Percentiles rank a stretch among this genome's conserved stretches.
Evolutionary conservation across 2,329 filamentous ascomycete genomes (phyloP).

Genomic region (Xylaria sp.): DNA sequence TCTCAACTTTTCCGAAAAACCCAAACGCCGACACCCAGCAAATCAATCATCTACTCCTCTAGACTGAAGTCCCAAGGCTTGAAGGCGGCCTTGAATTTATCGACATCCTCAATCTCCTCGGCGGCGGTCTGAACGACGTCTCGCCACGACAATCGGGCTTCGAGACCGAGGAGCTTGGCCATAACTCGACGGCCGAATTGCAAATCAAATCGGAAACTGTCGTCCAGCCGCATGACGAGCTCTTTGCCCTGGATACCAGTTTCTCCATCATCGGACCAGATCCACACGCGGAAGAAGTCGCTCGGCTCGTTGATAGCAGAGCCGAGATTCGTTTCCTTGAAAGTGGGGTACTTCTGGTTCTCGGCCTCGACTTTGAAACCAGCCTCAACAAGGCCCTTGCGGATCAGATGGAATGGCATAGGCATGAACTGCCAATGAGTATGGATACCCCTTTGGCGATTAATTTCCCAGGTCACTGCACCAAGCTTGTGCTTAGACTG

Average conservation of each 20-base stretch:
- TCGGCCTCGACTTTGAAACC: slow-evolving; percentile 90
- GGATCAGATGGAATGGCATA: slow-evolving; percentile 73
- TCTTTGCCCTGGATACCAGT: slow-evolving; percentile 70
- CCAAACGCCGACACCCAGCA: slow-evolving; percentile 36
- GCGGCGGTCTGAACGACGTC: slow-evolving; percentile 80
- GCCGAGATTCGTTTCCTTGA: slow-evolving; percentile 60
- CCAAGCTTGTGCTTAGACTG: slow-evolving; percentile 71
- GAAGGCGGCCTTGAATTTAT: slow-evolving; percentile 83
- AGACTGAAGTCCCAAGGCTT: slow-evolving; percentile 85
- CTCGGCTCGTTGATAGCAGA: slow-evolving; percentile 61
- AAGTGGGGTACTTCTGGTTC: slow-evolving; percentile 68
- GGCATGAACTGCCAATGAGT: slow-evolving; percentile 95
- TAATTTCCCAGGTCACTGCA: slow-evolving; percentile 92
- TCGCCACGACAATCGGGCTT: slow-evolving; percentile 83
- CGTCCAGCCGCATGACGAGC: slow-evolving; percentile 77
- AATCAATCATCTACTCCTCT: slow-evolving; percentile 42
- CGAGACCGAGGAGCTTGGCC: slow-evolving; percentile 85
- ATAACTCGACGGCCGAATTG: slow-evolving; percentile 90
- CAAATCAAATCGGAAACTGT: slow-evolving; percentile 82
- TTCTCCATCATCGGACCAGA: slow-evolving; percentile 72
- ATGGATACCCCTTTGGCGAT: slow-evolving; percentile 81
- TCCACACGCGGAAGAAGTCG: slow-evolving; percentile 85
- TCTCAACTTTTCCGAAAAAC: slow-evolving; percentile 38
- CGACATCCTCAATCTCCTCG: slow-evolving; percentile 82
- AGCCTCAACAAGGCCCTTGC: slow-evolving; percentile 81